Conservation (phyloP, 1,139 yeast species). For the Fermentozyma sake region DNA sequence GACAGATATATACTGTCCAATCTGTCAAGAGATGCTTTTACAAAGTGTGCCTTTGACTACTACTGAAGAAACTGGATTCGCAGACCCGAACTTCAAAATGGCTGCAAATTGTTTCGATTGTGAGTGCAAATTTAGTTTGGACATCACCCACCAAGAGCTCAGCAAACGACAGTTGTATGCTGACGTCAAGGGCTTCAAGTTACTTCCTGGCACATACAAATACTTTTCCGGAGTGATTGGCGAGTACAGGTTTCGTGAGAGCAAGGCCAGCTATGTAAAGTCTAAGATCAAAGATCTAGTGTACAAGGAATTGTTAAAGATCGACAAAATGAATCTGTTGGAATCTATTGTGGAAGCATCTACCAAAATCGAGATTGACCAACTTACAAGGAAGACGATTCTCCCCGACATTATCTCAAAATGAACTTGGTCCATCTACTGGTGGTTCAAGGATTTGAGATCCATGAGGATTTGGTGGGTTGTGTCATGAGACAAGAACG, state of each 20-base stretch:
- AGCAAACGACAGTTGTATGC: slow-evolving; percentile 19
- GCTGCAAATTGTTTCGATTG: slow-evolving; percentile 4
- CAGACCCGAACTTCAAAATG: slow-evolving; percentile 14
- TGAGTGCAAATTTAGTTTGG: slow-evolving; percentile 3
- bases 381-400: slow-evolving; percentile 3
- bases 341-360: too few species aligned
- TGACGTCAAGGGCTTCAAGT: slow-evolving; percentile 10
- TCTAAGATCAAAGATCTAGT: too few species aligned
- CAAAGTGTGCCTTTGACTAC: slow-evolving; percentile 13
- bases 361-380: slow-evolving; percentile 1
- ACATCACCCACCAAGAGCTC: slow-evolving; percentile 16
- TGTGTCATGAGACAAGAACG: slow-evolving; percentile 28
- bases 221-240: slow-evolving; percentile 9
- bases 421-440: slow-evolving; percentile 20
- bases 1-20: slow-evolving; percentile 16
- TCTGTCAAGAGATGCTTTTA: slow-evolving; percentile 11
- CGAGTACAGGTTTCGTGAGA: too few species aligned
- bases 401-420: slow-evolving; percentile 13
- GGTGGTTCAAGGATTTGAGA: slow-evolving; percentile 11
- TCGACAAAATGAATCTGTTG: too few species aligned
- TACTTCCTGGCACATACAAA: slow-evolving; percentile 12
- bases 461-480: slow-evolving; percentile 28
- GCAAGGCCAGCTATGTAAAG: too few species aligned
- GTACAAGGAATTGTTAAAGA: too few species aligned
- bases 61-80: slow-evolving; percentile 17